Evolutionary conservation across 2,329 filamentous ascomycete species (phyloP).

Genomic region (Botrytis medusae): DNA sequence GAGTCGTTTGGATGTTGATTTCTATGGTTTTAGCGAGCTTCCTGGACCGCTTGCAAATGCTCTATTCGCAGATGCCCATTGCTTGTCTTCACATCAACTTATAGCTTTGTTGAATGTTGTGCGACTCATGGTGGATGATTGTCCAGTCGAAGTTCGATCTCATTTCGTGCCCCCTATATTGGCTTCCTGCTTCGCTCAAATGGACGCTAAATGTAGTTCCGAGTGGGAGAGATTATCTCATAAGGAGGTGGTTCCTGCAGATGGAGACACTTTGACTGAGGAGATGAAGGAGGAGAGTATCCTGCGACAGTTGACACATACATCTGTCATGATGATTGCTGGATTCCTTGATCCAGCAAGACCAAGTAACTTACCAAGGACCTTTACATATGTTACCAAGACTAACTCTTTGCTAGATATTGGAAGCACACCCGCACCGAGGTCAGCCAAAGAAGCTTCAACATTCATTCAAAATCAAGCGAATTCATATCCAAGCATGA

Average conservation of each 20-base stretch:
- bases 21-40: constrained; percentile 86
- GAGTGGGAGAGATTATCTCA: constrained; percentile 82
- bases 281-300: constrained; percentile 99
- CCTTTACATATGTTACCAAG: neutral
- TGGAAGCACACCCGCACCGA: constrained; percentile 4
- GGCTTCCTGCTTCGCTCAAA: constrained; percentile 76
- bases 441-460: constrained; percentile 35
- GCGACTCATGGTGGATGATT: constrained; percentile 86
- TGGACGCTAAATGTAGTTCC: constrained; percentile 80
- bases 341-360: constrained; percentile 78
- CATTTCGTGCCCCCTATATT: constrained; percentile 86
- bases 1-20: constrained; percentile 80
- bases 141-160: constrained; percentile 72
- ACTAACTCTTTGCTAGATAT: constrained; percentile 26
- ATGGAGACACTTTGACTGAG: constrained; percentile 78
- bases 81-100: constrained; percentile 87
- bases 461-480: constrained; percentile 31
- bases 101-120: constrained; percentile 90
- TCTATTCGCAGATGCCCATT: constrained; percentile 77
- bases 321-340: constrained; percentile 87
- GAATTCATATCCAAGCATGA: constrained; percentile 56
- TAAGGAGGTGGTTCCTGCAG: constrained; percentile 60
- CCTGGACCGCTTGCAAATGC: constrained; percentile 80
- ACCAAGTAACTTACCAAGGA: constrained; percentile 53
- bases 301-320: constrained; percentile 86